These are phyloP conservation scores for Metschnikowia vanudenii DNA, from an alignment of 805 yeast genomes.

Conservation along the genomic window DNA sequence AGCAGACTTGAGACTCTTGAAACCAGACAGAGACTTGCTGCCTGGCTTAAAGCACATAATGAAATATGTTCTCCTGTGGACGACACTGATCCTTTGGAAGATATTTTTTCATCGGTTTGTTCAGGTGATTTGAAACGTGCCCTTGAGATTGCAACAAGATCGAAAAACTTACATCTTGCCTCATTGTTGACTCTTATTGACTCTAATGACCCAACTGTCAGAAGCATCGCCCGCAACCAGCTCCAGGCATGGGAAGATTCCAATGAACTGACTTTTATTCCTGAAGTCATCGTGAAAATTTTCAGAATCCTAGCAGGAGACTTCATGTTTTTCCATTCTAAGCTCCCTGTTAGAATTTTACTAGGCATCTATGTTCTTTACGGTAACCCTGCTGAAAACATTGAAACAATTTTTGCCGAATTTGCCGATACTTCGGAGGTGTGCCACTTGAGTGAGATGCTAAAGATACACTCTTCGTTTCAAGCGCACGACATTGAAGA, in stretches of 20 bases:
- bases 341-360: constrained; percentile 64
- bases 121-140: constrained; percentile 64
- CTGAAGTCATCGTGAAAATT: constrained; percentile 53
- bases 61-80: constrained; percentile 24
- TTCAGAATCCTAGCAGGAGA: constrained; percentile 65
- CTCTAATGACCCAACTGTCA: constrained; percentile 62
- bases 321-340: constrained; percentile 36
- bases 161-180: constrained; percentile 68
- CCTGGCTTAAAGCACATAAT: constrained; percentile 56
- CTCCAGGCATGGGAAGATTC: constrained; percentile 61
- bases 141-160: constrained; percentile 53
- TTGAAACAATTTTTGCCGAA: constrained; percentile 8
- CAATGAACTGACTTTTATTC: constrained; percentile 45
- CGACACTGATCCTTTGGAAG: not conserved
- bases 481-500: constrained; percentile 7
- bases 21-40: constrained; percentile 47
- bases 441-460: constrained; percentile 12
- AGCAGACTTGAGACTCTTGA: constrained; percentile 19
- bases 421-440: not conserved
- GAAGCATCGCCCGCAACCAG: constrained; percentile 57
- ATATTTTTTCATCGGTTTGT: constrained; percentile 49
- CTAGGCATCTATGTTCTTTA: constrained; percentile 63
- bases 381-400: constrained; percentile 39
- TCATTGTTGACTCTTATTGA: constrained; percentile 67
- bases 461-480: constrained; percentile 19